A percentile compares a stretch with the other conserved stretches of the same genome.
These are phyloP conservation scores for Suillus bovinus DNA, from an alignment of 768 basidiomycete genomes.

Conservation along the genomic window DNA sequence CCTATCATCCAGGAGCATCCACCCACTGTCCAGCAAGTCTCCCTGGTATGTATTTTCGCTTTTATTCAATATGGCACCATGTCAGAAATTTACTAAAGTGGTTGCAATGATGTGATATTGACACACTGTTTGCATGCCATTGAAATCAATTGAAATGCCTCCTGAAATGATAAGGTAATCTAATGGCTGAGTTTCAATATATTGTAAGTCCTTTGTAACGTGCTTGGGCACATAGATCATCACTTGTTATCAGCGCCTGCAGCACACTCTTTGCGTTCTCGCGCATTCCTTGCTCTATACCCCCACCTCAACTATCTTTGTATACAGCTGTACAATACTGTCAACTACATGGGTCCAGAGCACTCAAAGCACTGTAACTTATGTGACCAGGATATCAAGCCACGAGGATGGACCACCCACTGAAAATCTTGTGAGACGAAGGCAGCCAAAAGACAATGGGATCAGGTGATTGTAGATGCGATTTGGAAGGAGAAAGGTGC, in stretches of 20 bases:
- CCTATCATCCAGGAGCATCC: no score
- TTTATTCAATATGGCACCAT: no score
- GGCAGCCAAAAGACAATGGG: not conserved
- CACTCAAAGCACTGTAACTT: not conserved
- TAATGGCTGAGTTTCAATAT: not conserved
- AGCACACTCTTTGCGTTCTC: not conserved
- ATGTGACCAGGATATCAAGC: not conserved
- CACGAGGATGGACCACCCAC: not conserved
- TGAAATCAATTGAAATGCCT: not conserved
- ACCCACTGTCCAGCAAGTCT: no score
- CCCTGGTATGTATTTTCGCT: no score
- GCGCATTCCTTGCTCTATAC: not conserved
- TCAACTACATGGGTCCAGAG: constrained; percentile 2
- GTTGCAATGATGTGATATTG: not conserved
- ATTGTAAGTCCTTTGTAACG: not conserved
- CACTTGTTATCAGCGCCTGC: not conserved
- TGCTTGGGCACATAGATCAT: not conserved
- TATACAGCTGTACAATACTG: not conserved
- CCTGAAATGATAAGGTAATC: constrained; percentile 1
- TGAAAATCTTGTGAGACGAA: not conserved
- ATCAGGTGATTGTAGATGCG: not conserved
- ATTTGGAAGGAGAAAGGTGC: not conserved
- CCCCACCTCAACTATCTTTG: not conserved
- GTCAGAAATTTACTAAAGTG: not conserved
- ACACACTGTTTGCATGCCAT: not conserved